A percentile compares a stretch with the other conserved stretches of the same genome.
phyloP scores from a whole-genome alignment of 768 basidiomycete genomes.

The Hypholoma fasciculare region DNA sequence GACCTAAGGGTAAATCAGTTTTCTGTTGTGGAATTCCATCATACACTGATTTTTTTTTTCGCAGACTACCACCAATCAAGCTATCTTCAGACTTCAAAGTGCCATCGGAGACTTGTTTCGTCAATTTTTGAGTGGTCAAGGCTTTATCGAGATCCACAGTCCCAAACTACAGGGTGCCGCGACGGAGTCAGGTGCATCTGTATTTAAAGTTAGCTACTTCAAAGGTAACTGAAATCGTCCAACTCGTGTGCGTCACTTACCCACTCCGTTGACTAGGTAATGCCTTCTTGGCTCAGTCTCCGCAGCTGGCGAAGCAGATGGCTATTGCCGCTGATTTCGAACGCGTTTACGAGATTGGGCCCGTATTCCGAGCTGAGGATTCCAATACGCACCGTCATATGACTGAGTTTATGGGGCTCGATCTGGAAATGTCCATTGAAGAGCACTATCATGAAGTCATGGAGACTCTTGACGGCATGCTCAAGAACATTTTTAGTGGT shows the following conservation, averaged over 20 bases:
- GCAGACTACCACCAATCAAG: constrained; percentile 93
- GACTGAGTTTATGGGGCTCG: constrained; percentile 97
- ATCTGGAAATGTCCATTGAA: constrained; percentile 98
- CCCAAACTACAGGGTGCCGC: constrained; percentile 97
- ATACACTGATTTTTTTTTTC: constrained; percentile 4
- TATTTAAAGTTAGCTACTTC: constrained; percentile 98
- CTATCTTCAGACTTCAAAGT: constrained; percentile 89
- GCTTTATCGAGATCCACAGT: constrained; percentile 95
- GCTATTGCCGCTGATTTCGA: constrained; percentile 98
- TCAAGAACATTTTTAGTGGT: constrained; percentile 84
- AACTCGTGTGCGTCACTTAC: not conserved
- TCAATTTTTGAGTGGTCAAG: constrained; percentile 66
- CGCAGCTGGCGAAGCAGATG: constrained; percentile 99
- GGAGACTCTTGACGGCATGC: constrained; percentile 85
- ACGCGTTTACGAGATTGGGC: constrained; percentile 95
- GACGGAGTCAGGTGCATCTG: constrained; percentile 94
- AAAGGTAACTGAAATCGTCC: constrained; percentile 56
- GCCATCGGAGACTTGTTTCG: constrained; percentile 91
- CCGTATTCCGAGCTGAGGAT: constrained; percentile 97
- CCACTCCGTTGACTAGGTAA: constrained; percentile 47
- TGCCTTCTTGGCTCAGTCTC: constrained; percentile 95
- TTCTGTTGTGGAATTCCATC: not conserved
- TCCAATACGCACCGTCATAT: constrained; percentile 97
- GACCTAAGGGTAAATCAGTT: constrained; percentile 77
- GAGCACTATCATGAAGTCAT: constrained; percentile 99